Percentiles rank a stretch among this genome's conserved stretches.
These are phyloP conservation scores for Platismatia glauca DNA, from an alignment of 495 filamentous ascomycete species.

Conservation along the genomic window DNA sequence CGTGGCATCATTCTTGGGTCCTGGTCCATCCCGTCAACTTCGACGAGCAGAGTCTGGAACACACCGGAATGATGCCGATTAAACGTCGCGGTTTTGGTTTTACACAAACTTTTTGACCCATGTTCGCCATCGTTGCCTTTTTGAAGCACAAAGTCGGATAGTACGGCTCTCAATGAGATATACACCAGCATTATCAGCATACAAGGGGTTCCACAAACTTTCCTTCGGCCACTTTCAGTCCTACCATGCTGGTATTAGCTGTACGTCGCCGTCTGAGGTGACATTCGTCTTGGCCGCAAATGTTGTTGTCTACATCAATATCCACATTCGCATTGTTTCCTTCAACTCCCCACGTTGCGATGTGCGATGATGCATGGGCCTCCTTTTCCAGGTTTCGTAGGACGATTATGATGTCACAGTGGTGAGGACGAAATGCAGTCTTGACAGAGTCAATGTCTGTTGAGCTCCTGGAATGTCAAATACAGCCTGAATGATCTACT, in stretches of 20 bases:
- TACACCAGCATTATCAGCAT: background rate
- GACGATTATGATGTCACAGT: background rate
- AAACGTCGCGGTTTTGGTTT: background rate
- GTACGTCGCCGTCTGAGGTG: background rate
- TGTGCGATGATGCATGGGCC: background rate
- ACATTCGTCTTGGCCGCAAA: no score
- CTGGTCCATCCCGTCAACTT: background rate
- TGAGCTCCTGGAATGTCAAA: background rate
- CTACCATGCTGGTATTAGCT: background rate
- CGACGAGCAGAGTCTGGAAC: background rate
- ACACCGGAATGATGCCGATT: background rate
- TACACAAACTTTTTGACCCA: background rate
- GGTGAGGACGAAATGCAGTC: background rate
- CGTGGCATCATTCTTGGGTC: background rate
- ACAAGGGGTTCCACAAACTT: background rate
- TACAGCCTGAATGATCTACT: background rate
- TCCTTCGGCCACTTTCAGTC: background rate
- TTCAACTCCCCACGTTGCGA: background rate
- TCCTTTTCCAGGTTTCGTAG: background rate
- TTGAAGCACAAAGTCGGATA: background rate
- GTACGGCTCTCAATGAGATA: background rate
- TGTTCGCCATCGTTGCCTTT: background rate
- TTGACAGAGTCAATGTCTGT: background rate
- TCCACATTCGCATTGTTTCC: background rate
- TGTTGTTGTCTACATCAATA: no score